Conservation (phyloP, 2,329 filamentous ascomycete genomes). For the Sporothrix schenckii region DNA sequence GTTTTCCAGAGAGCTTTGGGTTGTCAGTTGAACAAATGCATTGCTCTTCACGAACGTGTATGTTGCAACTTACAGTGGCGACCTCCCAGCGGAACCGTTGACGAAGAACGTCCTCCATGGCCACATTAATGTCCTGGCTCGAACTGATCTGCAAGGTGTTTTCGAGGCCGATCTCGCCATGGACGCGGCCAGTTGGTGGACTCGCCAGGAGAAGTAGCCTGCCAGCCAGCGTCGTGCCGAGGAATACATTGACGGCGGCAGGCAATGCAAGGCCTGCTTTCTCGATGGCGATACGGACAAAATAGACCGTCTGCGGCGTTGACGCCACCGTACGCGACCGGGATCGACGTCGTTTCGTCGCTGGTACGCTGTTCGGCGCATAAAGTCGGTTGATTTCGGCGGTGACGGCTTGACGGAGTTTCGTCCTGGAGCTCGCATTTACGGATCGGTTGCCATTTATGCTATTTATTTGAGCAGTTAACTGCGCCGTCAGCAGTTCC, state of each 20-base stretch:
- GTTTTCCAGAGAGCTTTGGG: not conserved
- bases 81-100: conserved; percentile 16
- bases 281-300: conserved; percentile 24
- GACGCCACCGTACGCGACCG: not conserved
- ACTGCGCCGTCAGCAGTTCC: conserved; percentile 38
- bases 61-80: not conserved
- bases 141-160: not conserved
- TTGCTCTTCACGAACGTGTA: not conserved
- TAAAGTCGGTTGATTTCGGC: conserved; percentile 25
- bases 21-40: not conserved
- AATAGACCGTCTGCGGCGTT: not conserved
- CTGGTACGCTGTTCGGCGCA: not conserved
- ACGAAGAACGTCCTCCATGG: not conserved
- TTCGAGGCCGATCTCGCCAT: conserved; percentile 27
- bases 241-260: conserved; percentile 1
- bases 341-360: not conserved
- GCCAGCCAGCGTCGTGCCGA: not conserved
- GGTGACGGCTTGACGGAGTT: conserved; percentile 10
- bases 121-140: not conserved
- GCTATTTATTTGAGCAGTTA: too few relatives aligned
- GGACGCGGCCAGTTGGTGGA: conserved; percentile 1
- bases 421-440: not conserved
- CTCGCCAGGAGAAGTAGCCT: conserved; percentile 5
- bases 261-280: conserved; percentile 9
- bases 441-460: not conserved